These are phyloP conservation scores for Chaetomiaceae sp. DNA, from an alignment of 2,329 filamentous ascomycete genomes.

Conservation along the genomic window DNA sequence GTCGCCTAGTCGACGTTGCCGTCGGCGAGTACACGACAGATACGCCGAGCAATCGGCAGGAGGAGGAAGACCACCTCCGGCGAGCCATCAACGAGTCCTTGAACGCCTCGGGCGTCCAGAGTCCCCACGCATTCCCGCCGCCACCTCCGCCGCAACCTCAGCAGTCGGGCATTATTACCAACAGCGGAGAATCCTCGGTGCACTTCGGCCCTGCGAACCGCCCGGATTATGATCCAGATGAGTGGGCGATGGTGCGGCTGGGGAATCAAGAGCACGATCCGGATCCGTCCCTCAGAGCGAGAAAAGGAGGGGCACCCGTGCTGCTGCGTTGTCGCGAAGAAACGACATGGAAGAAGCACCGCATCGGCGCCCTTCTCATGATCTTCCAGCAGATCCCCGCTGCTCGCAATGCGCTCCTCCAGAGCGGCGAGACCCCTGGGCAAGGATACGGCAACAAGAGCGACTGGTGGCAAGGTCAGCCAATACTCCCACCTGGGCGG, in stretches of 20 bases:
- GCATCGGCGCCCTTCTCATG: slow-evolving; percentile 52
- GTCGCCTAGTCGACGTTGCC: slow-evolving; percentile 43
- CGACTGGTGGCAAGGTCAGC: slow-evolving; percentile 59
- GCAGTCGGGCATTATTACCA: slow-evolving; percentile 47
- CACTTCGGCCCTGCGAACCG: slow-evolving; percentile 59
- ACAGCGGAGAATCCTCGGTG: slow-evolving; percentile 35
- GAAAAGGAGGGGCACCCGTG: slow-evolving; percentile 42
- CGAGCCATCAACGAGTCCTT: slow-evolving; percentile 54
- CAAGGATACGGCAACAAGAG: slow-evolving; percentile 50
- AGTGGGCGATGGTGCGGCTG: slow-evolving; percentile 57
- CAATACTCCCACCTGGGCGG: slow-evolving; percentile 41
- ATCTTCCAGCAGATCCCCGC: slow-evolving; percentile 58
- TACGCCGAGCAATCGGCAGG: slow-evolving; percentile 33
- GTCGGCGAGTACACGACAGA: slow-evolving; percentile 35
- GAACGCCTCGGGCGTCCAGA: slow-evolving; percentile 44
- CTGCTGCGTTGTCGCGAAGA: slow-evolving; percentile 44
- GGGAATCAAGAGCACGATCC: slow-evolving; percentile 35
- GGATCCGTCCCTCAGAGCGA: slow-evolving; percentile 42
- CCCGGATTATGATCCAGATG: slow-evolving; percentile 48
- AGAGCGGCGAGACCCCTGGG: slow-evolving; percentile 35
- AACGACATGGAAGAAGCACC: slow-evolving; percentile 33
- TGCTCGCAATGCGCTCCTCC: slow-evolving; percentile 51
- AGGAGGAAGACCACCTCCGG: slow-evolving; percentile 54
- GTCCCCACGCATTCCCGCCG: slow-evolving; percentile 16
- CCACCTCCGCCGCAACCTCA: slow-evolving; percentile 41